Base-by-base conservation (phyloP, 2,329 filamentous ascomycete species). In the Venturia carpophila region DNA sequence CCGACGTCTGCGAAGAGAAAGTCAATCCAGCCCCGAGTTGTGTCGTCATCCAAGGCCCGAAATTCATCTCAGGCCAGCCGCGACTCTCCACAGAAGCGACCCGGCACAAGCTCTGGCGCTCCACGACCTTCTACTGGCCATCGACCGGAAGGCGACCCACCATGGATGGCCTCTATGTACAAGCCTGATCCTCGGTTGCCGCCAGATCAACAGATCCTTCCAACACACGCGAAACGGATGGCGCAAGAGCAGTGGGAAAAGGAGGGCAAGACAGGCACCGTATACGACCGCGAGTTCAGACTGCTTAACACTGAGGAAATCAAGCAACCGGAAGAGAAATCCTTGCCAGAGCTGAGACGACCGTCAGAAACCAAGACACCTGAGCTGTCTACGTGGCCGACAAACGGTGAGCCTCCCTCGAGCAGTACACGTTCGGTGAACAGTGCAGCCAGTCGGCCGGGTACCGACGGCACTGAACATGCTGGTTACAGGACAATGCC, bases 191-290 rank as follows among this genome's bases (percentile, higher is more conserved):
- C 94, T 39, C 88, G 92, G 67, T 80, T 99, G 42, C 94, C 94
- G 6, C 94, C 92, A 0, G 94, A 99, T 68, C 90, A 99, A 75
- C 94, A 99, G 73, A 87, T 99, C 64, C 85, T 99, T 13, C 94
- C 94, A 0, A 97, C 94, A 0, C 92, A 97, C 68, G 94, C 94
- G 15, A 91, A 89, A 71, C 84, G 91, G 65, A 83, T 97, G 75
- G 90, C 94, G 75, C 93, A 97, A 78, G 92, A 97, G 75, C 90
- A 93, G 75, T 97, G 92, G 92, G 92, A 95, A 76, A 90, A 87
- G 70, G 91, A 97, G 75, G 92, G 92, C 68, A 91, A 90, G 69
- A 90, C 91, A 68, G 91, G 91, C 3, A 90, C 85, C 66, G 82
- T 88, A 34, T 97, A 96, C 73, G 92, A 96, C 77, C 90, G 86